These are phyloP conservation scores for Otatea glauca DNA, from an alignment of 176 grass and related monocot genomes.

Conservation along the genomic window DNA sequence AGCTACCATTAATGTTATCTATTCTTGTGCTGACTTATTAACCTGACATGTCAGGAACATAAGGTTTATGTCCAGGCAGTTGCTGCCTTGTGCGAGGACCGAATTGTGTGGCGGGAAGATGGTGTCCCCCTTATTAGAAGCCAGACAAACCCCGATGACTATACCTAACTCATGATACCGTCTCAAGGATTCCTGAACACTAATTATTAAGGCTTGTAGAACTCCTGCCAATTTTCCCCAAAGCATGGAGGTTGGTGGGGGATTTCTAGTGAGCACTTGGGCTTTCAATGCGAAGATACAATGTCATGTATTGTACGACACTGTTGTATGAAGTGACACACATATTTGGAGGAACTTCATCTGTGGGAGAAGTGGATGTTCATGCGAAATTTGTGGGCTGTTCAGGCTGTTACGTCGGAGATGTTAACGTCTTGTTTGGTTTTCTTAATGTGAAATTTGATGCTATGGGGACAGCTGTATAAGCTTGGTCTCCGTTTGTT, in stretches of 20 bases:
- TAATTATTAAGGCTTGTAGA: conserved; percentile 12
- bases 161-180: conserved; percentile 37
- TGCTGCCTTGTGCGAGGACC: conserved; percentile 77
- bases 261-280: neutral
- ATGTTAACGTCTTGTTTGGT: neutral
- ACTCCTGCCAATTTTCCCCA: conserved; percentile 22
- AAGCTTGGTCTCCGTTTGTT: neutral
- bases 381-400: neutral
- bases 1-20: neutral
- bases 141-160: conserved; percentile 45
- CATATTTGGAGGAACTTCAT: conserved; percentile 11
- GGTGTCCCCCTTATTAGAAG: conserved; percentile 62
- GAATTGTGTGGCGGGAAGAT: conserved; percentile 81
- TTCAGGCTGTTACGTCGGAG: neutral
- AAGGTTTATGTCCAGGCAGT: conserved; percentile 84
- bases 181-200: neutral
- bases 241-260: neutral
- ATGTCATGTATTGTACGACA: neutral
- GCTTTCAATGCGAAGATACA: neutral
- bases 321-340: neutral
- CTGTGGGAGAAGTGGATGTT: neutral
- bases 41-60: conserved; percentile 58
- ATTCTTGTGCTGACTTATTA: conserved; percentile 17
- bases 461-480: neutral
- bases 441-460: neutral